Conservation (phyloP, 495 filamentous ascomycete genomes). For the Diplogelasinospora grovesii region DNA sequence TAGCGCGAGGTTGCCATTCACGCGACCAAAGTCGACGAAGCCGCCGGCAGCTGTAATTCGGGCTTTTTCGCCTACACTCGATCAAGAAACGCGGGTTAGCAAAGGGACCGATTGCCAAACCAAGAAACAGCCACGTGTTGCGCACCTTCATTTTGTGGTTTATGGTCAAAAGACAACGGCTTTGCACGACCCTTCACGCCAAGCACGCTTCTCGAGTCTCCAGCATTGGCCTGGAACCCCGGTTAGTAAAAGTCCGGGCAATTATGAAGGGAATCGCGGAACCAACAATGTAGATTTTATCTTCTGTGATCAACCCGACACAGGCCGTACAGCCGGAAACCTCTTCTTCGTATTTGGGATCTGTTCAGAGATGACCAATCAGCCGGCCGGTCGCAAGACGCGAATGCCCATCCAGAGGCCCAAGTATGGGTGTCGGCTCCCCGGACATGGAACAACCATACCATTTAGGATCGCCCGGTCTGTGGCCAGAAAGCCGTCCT, state of each 20-base stretch:
- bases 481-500: constrained; percentile 94
- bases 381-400: constrained; percentile 7
- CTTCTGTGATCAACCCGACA: constrained; percentile 75
- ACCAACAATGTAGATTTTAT: constrained; percentile 87
- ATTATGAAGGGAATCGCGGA: too few relatives aligned
- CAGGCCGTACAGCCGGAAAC: constrained; percentile 97
- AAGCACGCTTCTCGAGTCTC: constrained; percentile 88
- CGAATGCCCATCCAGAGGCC: background rate
- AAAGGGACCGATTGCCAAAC: background rate
- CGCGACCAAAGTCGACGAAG: constrained; percentile 96
- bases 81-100: constrained; percentile 17
- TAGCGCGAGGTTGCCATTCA: constrained; percentile 96
- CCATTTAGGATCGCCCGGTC: constrained; percentile 93
- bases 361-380: constrained; percentile 40
- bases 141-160: constrained; percentile 93
- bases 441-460: constrained; percentile 35
- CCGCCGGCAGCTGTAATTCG: constrained; percentile 92
- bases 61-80: constrained; percentile 76
- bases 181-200: constrained; percentile 96
- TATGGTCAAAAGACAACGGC: constrained; percentile 95
- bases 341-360: constrained; percentile 94
- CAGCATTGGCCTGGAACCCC: constrained; percentile 73
- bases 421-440: background rate
- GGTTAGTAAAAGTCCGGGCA: constrained; percentile 8
- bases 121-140: background rate